A percentile compares a stretch with the other conserved stretches of the same genome.
These are phyloP conservation scores for Yamadazyma spencermartinsiae DNA, from an alignment of 1,139 yeast genomes.

Conservation along the genomic window DNA sequence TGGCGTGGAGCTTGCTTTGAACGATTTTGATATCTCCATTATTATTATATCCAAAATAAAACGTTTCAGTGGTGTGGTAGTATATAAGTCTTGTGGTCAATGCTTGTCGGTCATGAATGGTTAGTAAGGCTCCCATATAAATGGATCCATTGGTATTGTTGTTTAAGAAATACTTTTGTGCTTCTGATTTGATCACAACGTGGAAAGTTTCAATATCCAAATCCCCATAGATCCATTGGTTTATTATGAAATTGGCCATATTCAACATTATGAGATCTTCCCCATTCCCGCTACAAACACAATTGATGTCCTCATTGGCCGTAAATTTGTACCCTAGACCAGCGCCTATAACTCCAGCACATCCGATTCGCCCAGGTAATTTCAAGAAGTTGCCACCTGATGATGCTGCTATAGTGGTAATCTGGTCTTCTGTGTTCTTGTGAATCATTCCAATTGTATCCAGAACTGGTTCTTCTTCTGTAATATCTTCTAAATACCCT, in stretches of 20 bases:
- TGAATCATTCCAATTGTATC: constrained; percentile 39
- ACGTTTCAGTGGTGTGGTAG: constrained; percentile 47
- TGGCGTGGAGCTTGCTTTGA: constrained; percentile 26
- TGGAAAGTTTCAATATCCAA: background rate
- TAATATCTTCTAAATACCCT: constrained; percentile 9
- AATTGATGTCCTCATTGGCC: constrained; percentile 24
- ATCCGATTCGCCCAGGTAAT: constrained; percentile 51
- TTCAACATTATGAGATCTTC: constrained; percentile 50
- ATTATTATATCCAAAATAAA: constrained; percentile 38
- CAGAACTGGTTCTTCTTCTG: constrained; percentile 15
- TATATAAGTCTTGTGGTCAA: constrained; percentile 25
- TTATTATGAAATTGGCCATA: constrained; percentile 31
- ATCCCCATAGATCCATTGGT: background rate
- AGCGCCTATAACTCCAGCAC: constrained; percentile 52
- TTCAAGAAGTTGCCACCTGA: constrained; percentile 57
- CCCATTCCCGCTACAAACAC: constrained; percentile 58
- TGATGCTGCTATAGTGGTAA: constrained; percentile 36
- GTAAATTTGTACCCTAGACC: constrained; percentile 30
- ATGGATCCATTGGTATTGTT: constrained; percentile 14
- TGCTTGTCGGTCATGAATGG: constrained; percentile 17
- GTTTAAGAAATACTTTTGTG: background rate
- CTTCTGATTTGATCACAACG: background rate
- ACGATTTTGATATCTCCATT: constrained; percentile 22
- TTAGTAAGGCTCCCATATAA: constrained; percentile 36
- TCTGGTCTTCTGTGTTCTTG: constrained; percentile 8